These are phyloP conservation scores for Erodium trifolium DNA, from an alignment of 441 rosid genomes.

Conservation along the genomic window DNA sequence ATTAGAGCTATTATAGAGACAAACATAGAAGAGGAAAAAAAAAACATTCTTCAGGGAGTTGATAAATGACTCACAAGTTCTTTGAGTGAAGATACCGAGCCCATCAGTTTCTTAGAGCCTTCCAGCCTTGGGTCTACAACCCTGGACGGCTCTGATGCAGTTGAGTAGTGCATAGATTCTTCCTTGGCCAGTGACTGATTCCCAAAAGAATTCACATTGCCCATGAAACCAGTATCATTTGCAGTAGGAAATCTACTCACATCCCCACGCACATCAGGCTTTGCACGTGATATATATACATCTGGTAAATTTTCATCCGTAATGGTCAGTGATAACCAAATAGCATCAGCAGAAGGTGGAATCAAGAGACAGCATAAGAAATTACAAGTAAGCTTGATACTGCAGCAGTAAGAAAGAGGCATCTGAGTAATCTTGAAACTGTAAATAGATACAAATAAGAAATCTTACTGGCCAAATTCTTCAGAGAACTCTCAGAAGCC, in stretches of 20 bases:
- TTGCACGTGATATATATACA: slow-evolving; percentile 41
- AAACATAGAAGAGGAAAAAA: neutral
- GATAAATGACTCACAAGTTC: slow-evolving; percentile 65
- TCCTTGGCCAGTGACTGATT: slow-evolving; percentile 48
- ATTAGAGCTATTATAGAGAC: slow-evolving; percentile 11
- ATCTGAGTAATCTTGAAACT: neutral
- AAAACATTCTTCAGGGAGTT: slow-evolving; percentile 3
- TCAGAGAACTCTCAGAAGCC: slow-evolving; percentile 77
- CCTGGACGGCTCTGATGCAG: slow-evolving; percentile 51
- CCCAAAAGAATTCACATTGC: slow-evolving; percentile 41
- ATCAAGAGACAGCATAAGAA: neutral
- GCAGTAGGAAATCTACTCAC: slow-evolving; percentile 38
- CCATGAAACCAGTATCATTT: slow-evolving; percentile 46
- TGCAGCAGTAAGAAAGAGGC: neutral
- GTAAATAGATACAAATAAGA: slow-evolving; percentile 9
- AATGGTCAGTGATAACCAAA: slow-evolving; percentile 13
- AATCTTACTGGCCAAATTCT: slow-evolving; percentile 64
- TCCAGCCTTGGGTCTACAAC: slow-evolving; percentile 63
- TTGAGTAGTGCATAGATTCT: slow-evolving; percentile 42
- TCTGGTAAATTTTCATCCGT: slow-evolving; percentile 36
- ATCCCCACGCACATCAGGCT: slow-evolving; percentile 64
- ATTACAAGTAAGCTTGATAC: neutral
- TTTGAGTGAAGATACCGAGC: slow-evolving; percentile 69
- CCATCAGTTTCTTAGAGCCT: slow-evolving; percentile 44
- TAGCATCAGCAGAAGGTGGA: neutral